Evolutionary conservation across 2,329 filamentous ascomycete genomes (phyloP).

Genomic region (Spiromastix sp.): DNA sequence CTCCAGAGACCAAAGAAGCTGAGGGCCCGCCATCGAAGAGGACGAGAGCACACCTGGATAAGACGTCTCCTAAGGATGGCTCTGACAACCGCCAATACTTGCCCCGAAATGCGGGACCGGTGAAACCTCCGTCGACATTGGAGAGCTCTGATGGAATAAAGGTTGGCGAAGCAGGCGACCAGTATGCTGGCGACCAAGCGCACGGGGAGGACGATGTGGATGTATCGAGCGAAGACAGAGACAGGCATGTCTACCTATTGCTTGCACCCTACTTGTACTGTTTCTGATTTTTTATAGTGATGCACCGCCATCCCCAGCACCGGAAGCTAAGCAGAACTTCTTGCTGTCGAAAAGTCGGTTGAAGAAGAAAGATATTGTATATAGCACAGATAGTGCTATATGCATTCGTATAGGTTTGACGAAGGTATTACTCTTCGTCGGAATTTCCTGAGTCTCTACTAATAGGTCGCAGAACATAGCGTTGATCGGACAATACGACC

Average conservation of each 20-base stretch:
- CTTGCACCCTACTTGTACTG: neutral
- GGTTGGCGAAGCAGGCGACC: neutral
- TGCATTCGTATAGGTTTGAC: constrained; percentile 32
- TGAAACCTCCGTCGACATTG: neutral
- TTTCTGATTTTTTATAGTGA: constrained; percentile 15
- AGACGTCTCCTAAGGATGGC: constrained; percentile 8
- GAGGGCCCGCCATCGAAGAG: constrained; percentile 27
- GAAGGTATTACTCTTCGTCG: constrained; percentile 20
- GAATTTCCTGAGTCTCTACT: neutral
- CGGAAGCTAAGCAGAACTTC: constrained; percentile 27
- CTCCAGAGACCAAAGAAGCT: constrained; percentile 11
- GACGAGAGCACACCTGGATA: constrained; percentile 20
- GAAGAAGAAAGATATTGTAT: constrained; percentile 27
- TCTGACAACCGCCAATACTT: constrained; percentile 6
- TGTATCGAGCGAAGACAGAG: constrained; percentile 1
- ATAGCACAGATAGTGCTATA: constrained; percentile 25
- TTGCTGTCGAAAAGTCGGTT: constrained; percentile 28
- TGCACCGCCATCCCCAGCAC: constrained; percentile 21
- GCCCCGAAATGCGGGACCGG: neutral
- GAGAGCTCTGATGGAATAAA: constrained; percentile 12
- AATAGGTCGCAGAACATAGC: constrained; percentile 26
- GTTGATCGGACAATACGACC: constrained; percentile 44
- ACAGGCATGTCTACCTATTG: constrained; percentile 1
- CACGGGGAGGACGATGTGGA: constrained; percentile 1
- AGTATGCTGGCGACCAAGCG: neutral